Percentiles rank a stretch among this genome's conserved stretches.
phyloP scores from a whole-genome alignment of 768 basidiomycete genomes.

The Leccinum subtestaceum region DNA sequence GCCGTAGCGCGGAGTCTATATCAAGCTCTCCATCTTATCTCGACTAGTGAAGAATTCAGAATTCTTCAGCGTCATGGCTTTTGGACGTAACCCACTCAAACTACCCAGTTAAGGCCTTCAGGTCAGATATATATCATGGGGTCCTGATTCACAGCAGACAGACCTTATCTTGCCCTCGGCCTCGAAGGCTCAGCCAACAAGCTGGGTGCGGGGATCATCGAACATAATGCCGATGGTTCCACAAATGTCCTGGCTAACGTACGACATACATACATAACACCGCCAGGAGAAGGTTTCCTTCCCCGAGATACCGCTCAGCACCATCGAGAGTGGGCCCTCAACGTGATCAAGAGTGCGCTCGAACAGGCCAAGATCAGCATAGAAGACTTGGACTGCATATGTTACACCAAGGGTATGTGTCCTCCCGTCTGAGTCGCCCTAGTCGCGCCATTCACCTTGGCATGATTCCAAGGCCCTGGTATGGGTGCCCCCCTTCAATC shows the following conservation, averaged over 20 bases:
- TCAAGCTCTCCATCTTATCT: neutral
- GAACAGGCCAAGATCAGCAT: conserved; percentile 65
- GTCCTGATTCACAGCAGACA: conserved; percentile 41
- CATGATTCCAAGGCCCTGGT: conserved; percentile 72
- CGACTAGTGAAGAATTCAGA: neutral
- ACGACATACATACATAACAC: conserved; percentile 98
- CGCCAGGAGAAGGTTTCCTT: conserved; percentile 96
- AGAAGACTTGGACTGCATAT: conserved; percentile 88
- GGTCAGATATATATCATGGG: conserved; percentile 10
- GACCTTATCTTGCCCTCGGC: conserved; percentile 82
- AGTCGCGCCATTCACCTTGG: neutral
- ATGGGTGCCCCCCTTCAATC: conserved; percentile 98
- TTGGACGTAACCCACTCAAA: conserved; percentile 26
- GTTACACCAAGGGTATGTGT: conserved; percentile 86
- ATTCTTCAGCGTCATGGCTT: conserved; percentile 21
- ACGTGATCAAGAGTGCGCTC: conserved; percentile 77
- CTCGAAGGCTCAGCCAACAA: conserved; percentile 99
- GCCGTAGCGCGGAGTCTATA: too few relatives aligned
- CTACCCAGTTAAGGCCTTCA: conserved; percentile 30
- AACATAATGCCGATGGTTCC: conserved; percentile 71
- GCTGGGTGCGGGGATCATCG: conserved; percentile 89
- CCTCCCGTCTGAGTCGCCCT: neutral
- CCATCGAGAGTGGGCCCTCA: conserved; percentile 89
- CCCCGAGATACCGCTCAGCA: conserved; percentile 95
- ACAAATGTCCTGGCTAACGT: conserved; percentile 85